Evolutionary conservation across 805 yeast genomes (phyloP), one percentile per base, ranked within the genome.

Genomic region (Saccharomycopsis sp.): DNA sequence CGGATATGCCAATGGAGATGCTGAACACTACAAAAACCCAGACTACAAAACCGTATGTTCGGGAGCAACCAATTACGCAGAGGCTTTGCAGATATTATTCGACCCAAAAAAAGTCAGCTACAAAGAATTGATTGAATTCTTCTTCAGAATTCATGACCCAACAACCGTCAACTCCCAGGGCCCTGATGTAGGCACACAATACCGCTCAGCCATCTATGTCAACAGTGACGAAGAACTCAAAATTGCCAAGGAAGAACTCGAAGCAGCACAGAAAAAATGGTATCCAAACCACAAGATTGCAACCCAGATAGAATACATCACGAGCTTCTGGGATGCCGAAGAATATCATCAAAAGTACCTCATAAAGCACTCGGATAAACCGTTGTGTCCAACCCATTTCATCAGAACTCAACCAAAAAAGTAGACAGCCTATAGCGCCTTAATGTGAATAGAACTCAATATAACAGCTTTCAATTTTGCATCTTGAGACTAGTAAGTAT

Each of bases 71-170:
- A 79, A 80, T 57, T 74, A 68, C 67, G 96, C 96, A 3, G 99
- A 92, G 70, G 84, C 88, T 3, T 72, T 92, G 20, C 97, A 92
- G 70, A 75, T 92, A 12, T 77, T 92, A 1, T 94, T 81, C 66
- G 91, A 91, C 65, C 97, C 97, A 23, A 62, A 76, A 2, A 63
- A 70, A n/a, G 77, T 89, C 1, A 61, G 80, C 2, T 77, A 83
- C 65, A 79, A 72, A 57, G 88, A 86, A 29, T 72, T 92, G 51
- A 71, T 89, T 50, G 91, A 85, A 57, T 89, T 91, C 64, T 94
- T 92, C 75, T 91, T 90, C 75, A 78, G 86, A 66, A 89, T 90
- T 70, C 99, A 92, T 70, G 98, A 94, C 71, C 98, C 99, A 52
- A 94, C 98, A 1, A 85, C 91, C 1, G 61, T 78, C 55, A 83